These are phyloP conservation scores for Pseudocercospora macadamiae DNA, from an alignment of 2,329 filamentous ascomycete genomes.

Conservation along the genomic window DNA sequence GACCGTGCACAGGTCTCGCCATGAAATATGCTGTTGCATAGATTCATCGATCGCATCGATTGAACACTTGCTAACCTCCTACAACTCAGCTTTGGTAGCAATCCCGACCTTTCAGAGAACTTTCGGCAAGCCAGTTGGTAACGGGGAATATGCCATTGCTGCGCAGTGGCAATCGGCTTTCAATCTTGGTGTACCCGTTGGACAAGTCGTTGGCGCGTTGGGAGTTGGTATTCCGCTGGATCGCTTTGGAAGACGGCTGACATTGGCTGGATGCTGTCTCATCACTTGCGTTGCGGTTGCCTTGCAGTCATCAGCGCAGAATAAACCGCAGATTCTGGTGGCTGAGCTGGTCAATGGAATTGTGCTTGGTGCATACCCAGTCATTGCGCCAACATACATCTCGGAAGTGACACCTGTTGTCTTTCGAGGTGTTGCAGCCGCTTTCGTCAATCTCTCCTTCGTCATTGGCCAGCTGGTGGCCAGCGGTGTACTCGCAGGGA, in stretches of 20 bases:
- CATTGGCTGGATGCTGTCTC: constrained; percentile 48
- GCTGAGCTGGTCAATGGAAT: constrained; percentile 61
- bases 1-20: too few relatives aligned
- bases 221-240: constrained; percentile 1
- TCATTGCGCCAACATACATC: constrained; percentile 61
- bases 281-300: constrained; percentile 42
- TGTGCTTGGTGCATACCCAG: constrained; percentile 60
- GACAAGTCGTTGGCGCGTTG: constrained; percentile 1
- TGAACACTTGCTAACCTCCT: too few relatives aligned
- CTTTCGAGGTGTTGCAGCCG: constrained; percentile 59
- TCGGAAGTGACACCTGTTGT: constrained; percentile 64
- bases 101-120: constrained; percentile 3
- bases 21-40: too few relatives aligned
- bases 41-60: too few relatives aligned
- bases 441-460: constrained; percentile 62
- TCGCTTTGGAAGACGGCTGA: constrained; percentile 52
- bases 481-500: constrained; percentile 34
- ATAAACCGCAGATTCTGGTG: constrained; percentile 40
- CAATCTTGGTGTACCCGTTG: background rate
- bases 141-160: background rate
- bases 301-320: constrained; percentile 37
- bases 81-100: background rate
- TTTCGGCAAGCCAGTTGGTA: background rate
- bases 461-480: constrained; percentile 45
- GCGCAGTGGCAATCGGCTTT: constrained; percentile 7